Evolutionary conservation across 1,284 basidiomycete genomes (phyloP).

Genomic region (Cryptococcus sp.): DNA sequence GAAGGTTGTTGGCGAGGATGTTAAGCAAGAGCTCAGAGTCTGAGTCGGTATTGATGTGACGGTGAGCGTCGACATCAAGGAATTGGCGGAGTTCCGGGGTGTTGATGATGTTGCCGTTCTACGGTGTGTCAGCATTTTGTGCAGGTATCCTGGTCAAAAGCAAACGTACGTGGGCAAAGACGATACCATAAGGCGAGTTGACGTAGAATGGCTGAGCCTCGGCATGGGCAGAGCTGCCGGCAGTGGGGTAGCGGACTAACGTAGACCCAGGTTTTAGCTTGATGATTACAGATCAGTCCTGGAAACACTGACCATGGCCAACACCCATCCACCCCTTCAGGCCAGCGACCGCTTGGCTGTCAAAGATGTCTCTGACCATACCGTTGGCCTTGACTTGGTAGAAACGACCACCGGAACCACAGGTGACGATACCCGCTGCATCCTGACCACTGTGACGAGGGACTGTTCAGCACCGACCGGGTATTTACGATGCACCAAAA

Average conservation of each 20-base stretch:
- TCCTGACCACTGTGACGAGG: conserved; percentile 71
- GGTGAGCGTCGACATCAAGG: conserved; percentile 94
- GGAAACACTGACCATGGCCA: conserved; percentile 75
- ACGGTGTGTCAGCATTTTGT: conserved; percentile 19
- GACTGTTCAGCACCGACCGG: conserved; percentile 2
- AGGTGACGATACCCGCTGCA: conserved; percentile 97
- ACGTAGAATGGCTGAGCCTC: conserved; percentile 99
- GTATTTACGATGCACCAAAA: background rate
- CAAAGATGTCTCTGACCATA: conserved; percentile 99
- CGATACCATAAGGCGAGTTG: conserved; percentile 92
- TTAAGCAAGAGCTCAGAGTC: conserved; percentile 98
- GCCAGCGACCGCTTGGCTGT: conserved; percentile 72
- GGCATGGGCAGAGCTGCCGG: conserved; percentile 94
- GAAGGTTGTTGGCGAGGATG: conserved; percentile 95
- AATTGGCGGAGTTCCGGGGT: conserved; percentile 80
- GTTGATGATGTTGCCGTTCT: conserved; percentile 99
- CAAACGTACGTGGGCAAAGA: conserved; percentile 84
- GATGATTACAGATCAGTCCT: background rate
- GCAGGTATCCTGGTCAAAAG: background rate
- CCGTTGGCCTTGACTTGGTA: conserved; percentile 99
- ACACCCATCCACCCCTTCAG: conserved; percentile 95
- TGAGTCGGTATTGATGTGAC: conserved; percentile 98
- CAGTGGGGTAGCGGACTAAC: conserved; percentile 93
- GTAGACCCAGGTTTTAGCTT: too few species aligned
- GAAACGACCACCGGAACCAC: conserved; percentile 90